Evolutionary conservation across 2,329 filamentous ascomycete genomes (phyloP).

Genomic region (Aspergillus phoenicis): DNA sequence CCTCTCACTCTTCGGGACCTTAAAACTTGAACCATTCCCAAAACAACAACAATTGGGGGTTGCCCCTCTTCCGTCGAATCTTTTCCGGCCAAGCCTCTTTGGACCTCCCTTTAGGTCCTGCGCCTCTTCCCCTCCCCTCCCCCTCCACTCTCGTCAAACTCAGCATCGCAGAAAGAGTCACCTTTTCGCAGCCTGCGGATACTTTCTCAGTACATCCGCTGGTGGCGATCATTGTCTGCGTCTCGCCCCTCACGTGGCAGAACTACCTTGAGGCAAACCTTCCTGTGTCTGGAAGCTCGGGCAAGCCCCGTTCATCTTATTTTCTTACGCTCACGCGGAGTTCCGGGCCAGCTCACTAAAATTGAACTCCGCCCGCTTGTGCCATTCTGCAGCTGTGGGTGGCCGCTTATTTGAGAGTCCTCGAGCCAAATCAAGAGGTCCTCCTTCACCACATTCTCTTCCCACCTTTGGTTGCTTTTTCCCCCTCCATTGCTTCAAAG

Average conservation of each 20-base stretch:
- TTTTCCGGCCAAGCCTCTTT: conserved; percentile 34
- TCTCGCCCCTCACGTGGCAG: conserved; percentile 22
- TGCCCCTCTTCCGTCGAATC: conserved; percentile 25
- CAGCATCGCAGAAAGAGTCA: conserved; percentile 16
- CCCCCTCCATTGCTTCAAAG: conserved; percentile 4
- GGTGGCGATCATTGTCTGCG: conserved; percentile 18
- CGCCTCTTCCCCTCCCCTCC: conserved; percentile 14
- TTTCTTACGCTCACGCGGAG: conserved; percentile 8
- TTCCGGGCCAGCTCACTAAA: conserved; percentile 16
- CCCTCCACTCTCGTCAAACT: conserved; percentile 7
- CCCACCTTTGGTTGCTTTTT: conserved; percentile 6
- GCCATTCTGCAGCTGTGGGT: conserved; percentile 22
- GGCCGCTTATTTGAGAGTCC: conserved; percentile 21
- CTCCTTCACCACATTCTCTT: conserved; percentile 1
- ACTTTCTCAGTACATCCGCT: conserved; percentile 13
- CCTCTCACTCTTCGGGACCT: background rate
- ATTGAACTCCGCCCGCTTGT: conserved; percentile 18
- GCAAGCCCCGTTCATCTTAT: conserved; percentile 9
- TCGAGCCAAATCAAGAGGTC: conserved; percentile 15
- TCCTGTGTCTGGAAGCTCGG: conserved; percentile 13
- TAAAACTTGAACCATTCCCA: background rate
- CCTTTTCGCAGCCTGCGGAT: conserved; percentile 13
- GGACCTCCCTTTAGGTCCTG: conserved; percentile 14
- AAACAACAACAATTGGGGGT: conserved; percentile 6
- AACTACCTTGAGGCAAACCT: conserved; percentile 16